Base-by-base conservation (phyloP, 1,284 basidiomycete genomes). In the Rhodofomes roseus region DNA sequence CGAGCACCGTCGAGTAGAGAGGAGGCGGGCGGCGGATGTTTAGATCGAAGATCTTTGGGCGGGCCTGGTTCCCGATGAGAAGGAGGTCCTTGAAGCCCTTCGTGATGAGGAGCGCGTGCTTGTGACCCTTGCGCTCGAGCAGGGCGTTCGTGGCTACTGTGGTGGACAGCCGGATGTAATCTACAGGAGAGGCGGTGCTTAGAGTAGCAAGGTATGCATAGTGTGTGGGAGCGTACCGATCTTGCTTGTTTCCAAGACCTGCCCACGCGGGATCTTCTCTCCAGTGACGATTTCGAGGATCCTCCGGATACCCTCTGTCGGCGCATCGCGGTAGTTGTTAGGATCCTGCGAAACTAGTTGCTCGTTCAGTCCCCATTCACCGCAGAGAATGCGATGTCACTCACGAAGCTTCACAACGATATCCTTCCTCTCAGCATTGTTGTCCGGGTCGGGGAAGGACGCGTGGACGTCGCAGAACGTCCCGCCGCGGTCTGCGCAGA, bases 91-190 rank as follows among this genome's bases (percentile, higher is more conserved):
- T 88, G 80, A 97, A 98, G 0, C 94, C 96, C 65, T 88, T 87
- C 0, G 96, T 98, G 69, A 96, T 97, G 20, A 98, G 76, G 23
- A 99, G 79, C 0, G 95, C 96, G 62, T 97, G 94, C 64, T 88
- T 87, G 68, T 93, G 88, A 0, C 96, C 96, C 71, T 95, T 96
- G 40, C 96, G 87, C 71, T 98, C 96, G 5, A 99, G 82, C 0
- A 99, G 81, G 0, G 96, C 96, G 67, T 98, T 99, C 18, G 96
- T 99, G 0, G 94, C 96, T 2, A 98, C 95, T 0, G 96, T 99
- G 0, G 96, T 98, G 0, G 92, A 95, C 2, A 98, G 79, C 18
- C 95, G 85, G 63, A 97, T 95, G 71, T 93, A 95, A 67, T 96
- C 95, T 95, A 60, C 3, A 12, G 31, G 11, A 11, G 12, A 29